Base-by-base conservation (phyloP, 768 basidiomycete genomes). In the Amanita muscaria region DNA sequence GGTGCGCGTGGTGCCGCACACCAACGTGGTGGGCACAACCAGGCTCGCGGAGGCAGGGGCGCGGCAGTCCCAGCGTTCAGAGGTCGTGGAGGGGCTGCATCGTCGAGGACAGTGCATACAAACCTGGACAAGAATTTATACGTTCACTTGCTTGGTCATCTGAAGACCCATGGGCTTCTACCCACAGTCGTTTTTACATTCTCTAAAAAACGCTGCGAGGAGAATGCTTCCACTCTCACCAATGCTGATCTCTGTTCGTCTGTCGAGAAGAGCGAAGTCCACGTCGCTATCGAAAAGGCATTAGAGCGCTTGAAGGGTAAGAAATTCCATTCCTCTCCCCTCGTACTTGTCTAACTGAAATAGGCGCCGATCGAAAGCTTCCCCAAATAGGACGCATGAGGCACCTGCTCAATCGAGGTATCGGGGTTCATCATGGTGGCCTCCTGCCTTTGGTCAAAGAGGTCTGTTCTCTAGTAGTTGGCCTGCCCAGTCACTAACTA, bases 171-270 rank as follows among this genome's bases (percentile, higher is more conserved):
- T 50, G 65, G 71, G 15, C 73, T 99, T 3, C 73, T 99, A 6
- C 96, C 96, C 1, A 91, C 93, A 11, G 96, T 99, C 24, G 78
- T 96, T 22, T 99, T 99, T 65, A 93, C 94, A 0, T 83, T 99
- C 53, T 96, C 91, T 22, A 99, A 99, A 70, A 93, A 92, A 62
- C 72, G 78, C 44, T 99, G 96, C 57, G 96, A 99, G 64, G 96
- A 98, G 64, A 89, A 99, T 57, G 96, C 96, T 3, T 74, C 72
- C 7, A 96, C 88, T 2, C 64, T 99, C 44, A 85, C 80, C 1
- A 92, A 93, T 61, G 72, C 79, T 24, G 92, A 99, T 64, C 67
- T 99, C 27, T 92, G 86, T 55, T 80, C 79, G 5, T 78, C 90
- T 1, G 80, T 81, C 38, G 96, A 99, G 66, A 97, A 92, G 72